Conservation (phyloP, 805 yeast genomes). For the Candida awuae region DNA sequence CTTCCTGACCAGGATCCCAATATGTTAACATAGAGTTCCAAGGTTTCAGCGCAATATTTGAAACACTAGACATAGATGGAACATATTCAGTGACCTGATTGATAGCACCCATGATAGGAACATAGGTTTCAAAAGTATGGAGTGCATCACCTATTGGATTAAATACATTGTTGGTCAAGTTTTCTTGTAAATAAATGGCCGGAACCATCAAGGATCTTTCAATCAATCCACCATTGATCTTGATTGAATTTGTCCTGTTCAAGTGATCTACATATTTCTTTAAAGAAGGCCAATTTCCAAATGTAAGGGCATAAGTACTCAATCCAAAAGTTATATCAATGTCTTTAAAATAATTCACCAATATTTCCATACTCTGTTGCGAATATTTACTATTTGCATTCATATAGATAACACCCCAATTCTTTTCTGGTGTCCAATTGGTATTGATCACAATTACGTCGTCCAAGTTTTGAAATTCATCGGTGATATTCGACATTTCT, state of each 20-base stretch:
- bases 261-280: constrained; percentile 15
- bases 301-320: constrained; percentile 20
- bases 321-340: constrained; percentile 22
- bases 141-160: constrained; percentile 24
- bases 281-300: constrained; percentile 23
- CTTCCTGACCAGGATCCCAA: neutral
- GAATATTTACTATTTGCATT: constrained; percentile 12
- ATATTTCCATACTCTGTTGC: constrained; percentile 13
- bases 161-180: constrained; percentile 22
- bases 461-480: constrained; percentile 9
- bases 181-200: constrained; percentile 20
- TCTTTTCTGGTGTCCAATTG: constrained; percentile 26
- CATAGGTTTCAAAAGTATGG: constrained; percentile 19
- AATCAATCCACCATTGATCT: constrained; percentile 18
- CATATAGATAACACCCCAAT: constrained; percentile 26
- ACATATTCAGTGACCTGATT: neutral
- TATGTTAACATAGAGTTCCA: constrained; percentile 4
- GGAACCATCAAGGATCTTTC: constrained; percentile 26
- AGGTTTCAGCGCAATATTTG: constrained; percentile 5
- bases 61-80: constrained; percentile 4
- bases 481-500: constrained; percentile 13
- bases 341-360: constrained; percentile 21
- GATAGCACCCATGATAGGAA: constrained; percentile 9
- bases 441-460: constrained; percentile 24
- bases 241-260: constrained; percentile 15